Base-by-base conservation (phyloP, 139 green algal species). In the Coccomyxa sp. region DNA sequence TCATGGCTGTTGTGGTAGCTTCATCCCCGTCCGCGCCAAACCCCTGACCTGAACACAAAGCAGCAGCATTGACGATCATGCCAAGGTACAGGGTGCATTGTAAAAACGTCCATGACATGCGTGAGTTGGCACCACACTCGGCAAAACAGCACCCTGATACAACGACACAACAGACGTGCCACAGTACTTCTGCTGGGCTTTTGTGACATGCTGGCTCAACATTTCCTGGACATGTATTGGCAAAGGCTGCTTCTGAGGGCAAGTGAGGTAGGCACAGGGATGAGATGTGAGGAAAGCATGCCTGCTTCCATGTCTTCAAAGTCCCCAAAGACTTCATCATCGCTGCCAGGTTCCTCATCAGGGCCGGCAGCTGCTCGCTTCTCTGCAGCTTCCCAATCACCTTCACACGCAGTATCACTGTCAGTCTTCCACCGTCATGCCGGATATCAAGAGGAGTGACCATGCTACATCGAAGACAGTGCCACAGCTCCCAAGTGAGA, bases 281-380 rank as follows among this genome's bases (percentile, higher is more conserved):
- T n/a, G n/a, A n/a, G n/a, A n/a, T 3, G 50, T 64, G 1, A 64
- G 5, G 18, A 64, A 64, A 55, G 40, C 69, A 88, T 78, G 33
- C 92, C 95, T 0, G 90, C 92, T 83, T 99, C 96, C 69, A 99
- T 39, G 82, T 99, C 96, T 84, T 98, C 93, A 86, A 98, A 98
- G 37, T 99, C 93, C 0, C 91, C 93, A 80, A 91, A 95, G 29
- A 93, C 89, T 27, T 89, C 88, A 18, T 85, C 89, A 0, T 82
- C 82, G 9, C 83, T 84, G 24, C 86, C 89, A 35, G 75, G 81
- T 4, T 86, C 88, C 18, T 71, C 88, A 24, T 70, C 80, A 0
- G 91, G 89, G 41, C 82, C 75, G 0, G 88, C 89, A 50, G 82
- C 77, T 4, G 84, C 83, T 1, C 94, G 85, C 39, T 84, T 80